Conservation (phyloP, 495 filamentous ascomycete genomes). For the Tuber aestivum region DNA sequence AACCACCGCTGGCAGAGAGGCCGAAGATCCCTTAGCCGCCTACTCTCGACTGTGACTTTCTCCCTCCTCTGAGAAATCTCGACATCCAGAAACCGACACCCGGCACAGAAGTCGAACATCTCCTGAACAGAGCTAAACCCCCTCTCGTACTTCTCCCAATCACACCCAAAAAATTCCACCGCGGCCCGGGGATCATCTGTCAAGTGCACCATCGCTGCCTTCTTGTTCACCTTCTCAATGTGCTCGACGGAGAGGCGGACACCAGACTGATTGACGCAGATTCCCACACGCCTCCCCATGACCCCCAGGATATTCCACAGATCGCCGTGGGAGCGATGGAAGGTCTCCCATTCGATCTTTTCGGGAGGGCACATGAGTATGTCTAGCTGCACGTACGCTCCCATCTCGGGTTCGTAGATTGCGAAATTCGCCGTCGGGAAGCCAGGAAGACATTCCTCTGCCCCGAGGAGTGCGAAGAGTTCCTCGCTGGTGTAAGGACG, state of each 20-base stretch:
- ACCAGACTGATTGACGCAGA: constrained; percentile 57
- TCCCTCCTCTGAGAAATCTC: constrained; percentile 17
- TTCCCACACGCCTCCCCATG: constrained; percentile 55
- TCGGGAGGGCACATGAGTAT: constrained; percentile 50
- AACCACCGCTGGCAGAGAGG: constrained; percentile 25
- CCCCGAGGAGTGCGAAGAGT: constrained; percentile 21
- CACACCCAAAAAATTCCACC: constrained; percentile 56
- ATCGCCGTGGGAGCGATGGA: constrained; percentile 60
- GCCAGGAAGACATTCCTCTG: constrained; percentile 14
- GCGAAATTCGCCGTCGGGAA: constrained; percentile 46
- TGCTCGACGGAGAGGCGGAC: constrained; percentile 58
- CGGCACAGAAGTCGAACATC: constrained; percentile 29
- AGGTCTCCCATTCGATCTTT: constrained; percentile 54
- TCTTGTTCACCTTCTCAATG: constrained; percentile 54
- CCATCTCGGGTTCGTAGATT: constrained; percentile 42
- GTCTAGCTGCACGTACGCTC: constrained; percentile 58
- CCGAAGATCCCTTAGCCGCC: constrained; percentile 17
- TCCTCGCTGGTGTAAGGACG: constrained; percentile 6
- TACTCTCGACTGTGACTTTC: not conserved
- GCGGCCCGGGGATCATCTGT: constrained; percentile 51
- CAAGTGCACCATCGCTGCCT: constrained; percentile 53
- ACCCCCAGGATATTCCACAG: constrained; percentile 60
- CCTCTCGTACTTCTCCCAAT: constrained; percentile 41
- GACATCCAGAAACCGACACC: constrained; percentile 18
- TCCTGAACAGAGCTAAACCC: constrained; percentile 26